Evolutionary conservation across 306 rosid species (phyloP), one percentile per base, ranked within the genome.

Genomic region (Inga oerstediana): DNA sequence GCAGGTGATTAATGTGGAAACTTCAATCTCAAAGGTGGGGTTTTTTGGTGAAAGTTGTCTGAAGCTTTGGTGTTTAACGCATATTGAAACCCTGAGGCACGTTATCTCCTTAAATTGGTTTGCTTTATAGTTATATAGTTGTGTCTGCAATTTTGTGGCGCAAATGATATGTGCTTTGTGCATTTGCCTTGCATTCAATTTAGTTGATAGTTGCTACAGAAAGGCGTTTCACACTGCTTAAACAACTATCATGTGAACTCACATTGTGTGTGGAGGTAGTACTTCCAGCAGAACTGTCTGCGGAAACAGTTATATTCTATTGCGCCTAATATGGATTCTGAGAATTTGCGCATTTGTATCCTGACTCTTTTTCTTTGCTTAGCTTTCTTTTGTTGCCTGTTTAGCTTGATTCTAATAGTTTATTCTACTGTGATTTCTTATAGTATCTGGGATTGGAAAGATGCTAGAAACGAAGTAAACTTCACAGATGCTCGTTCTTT

Each of bases 11-110:
- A 94, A 96, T 77, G 87, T 92, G 85, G 98, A 88, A 59, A 96
- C 97, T 82, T 94, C 99, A 78, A 86, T 96, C 44, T 94, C 97
- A 67, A 94, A 89, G 86, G 90, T 96, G 83, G 99, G 99, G 20
- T 85, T 92, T 85, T 88, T 89, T 66, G 99, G 97, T 87, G 97
- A 91, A 74, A 83, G 72, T n/a, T 85, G 81, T 87, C 86, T 84
- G 85, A 94, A 94, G 91, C 93, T 96, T 76, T 96, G 99, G 99
- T 96, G 99, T 83, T 86, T 96, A 87, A 94, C 95, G 34, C 93
- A 96, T 73, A 92, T 94, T 72, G 99, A 94, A 87, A 96, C 97
- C 77, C 64, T 94, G 54, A 89, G 99, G 99, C 91, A 96, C 76
- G 46, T 8, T 61, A 70, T 83, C 61, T 76, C 51, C 66, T 7